These are phyloP conservation scores for Lichtheimia corymbifera DNA, from an alignment of 371 early-diverging fungal genomes.

Conservation along the genomic window DNA sequence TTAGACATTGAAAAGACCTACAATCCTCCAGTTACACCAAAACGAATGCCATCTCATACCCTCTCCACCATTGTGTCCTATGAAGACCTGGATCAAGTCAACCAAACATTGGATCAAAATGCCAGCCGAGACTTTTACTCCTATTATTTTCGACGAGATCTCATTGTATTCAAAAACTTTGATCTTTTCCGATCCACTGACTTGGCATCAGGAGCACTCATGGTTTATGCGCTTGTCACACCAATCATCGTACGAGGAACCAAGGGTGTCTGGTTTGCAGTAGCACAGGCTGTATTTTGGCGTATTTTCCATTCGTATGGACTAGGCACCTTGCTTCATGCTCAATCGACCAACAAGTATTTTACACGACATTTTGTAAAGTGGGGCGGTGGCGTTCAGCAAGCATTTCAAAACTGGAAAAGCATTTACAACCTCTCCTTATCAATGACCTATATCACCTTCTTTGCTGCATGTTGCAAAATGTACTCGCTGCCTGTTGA, in stretches of 20 bases:
- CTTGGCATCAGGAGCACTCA: conserved; percentile 70
- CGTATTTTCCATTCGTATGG: conserved; percentile 80
- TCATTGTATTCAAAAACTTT: conserved; percentile 88
- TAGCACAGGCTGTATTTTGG: conserved; percentile 85
- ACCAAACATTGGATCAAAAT: conserved; percentile 20
- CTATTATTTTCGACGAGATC: conserved; percentile 77
- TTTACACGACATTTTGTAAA: conserved; percentile 93
- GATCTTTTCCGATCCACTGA: conserved; percentile 85
- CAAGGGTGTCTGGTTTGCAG: conserved; percentile 44
- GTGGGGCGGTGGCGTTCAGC: conserved; percentile 81
- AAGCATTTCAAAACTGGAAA: conserved; percentile 94
- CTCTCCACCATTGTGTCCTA: conserved; percentile 6
- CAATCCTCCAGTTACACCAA: conserved; percentile 67
- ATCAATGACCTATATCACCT: conserved; percentile 84
- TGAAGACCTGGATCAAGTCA: conserved; percentile 15
- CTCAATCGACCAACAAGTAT: conserved; percentile 77
- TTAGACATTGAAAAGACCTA: conserved; percentile 90
- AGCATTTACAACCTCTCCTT: conserved; percentile 29
- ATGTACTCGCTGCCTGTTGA: conserved; percentile 73
- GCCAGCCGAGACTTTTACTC: conserved; percentile 27
- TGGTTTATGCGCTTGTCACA: conserved; percentile 70
- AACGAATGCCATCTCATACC: conserved; percentile 11
- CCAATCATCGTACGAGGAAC: conserved; percentile 60
- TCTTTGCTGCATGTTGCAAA: conserved; percentile 70
- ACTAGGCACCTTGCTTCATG: conserved; percentile 76